Evolutionary conservation across 805 yeast genomes (phyloP), one percentile per base, ranked within the genome.

Genomic region (Suhomyces kilbournensis): DNA sequence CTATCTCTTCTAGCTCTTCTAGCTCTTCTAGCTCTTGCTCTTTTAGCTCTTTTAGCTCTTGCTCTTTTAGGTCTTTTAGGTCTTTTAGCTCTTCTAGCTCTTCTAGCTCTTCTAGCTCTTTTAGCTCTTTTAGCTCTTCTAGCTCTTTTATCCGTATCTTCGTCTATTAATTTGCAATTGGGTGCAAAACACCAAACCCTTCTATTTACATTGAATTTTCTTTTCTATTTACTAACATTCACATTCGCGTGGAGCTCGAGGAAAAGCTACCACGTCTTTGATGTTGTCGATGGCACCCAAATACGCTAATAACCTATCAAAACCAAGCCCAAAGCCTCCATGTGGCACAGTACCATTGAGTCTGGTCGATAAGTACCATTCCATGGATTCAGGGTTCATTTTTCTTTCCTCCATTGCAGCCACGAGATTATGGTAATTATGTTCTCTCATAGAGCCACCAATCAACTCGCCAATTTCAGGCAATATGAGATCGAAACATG

Each of bases 251-350:
- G 84, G 85, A 46, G 86, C 82, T 58, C 99, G 75, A 2, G 96
- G 92, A 65, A 93, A 92, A 1, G 97, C 90, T 20, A 89, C 84
- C 7, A 88, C 88, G 61, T 94, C 99, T 59, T 88, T 79, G 43
- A 94, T 82, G 64, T 92, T 94, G 28, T 86, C 92, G 17, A 86
- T 75, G 3, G 85, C 90, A 7, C 84, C 77, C 51, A 91, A 70
- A 58, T 85, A 92, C 50, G 87, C 83, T 14, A 94, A 67, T 28
- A 94, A 70, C 54, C 99, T 75, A 67, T 94, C 99, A 59, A 92
- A 83, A 0, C 99, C 99, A 76, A 94, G 74, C 0, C 99, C 99
- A 69, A 87, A 94, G 0, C 99, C 99, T 46, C 99, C 99, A 65
- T 93, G 98, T 0, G 97, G 97, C 20, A 85, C 85, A 2, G 88